Evolutionary conservation across 2,329 filamentous ascomycete species (phyloP), one percentile per base, ranked within the genome.

Genomic region (Botrytis fragariae): DNA sequence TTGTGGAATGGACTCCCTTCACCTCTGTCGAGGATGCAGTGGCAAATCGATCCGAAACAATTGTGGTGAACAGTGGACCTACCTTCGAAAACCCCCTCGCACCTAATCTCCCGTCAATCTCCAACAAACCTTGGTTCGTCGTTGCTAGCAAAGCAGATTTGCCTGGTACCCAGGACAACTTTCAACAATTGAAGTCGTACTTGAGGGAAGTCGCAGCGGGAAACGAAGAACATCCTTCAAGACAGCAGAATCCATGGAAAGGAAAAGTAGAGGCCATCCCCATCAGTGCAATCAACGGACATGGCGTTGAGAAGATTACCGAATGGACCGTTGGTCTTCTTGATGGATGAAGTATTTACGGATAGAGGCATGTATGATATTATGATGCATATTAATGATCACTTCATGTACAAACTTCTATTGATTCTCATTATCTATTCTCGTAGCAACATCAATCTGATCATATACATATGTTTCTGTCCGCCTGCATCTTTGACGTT

Each of bases 121-220:
- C 93, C n/a, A 89, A 89, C 48, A 99, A 99, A 84, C 95, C 96
- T 0, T 99, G 96, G 96, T 96, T 97, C 79, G 95, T 98, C 8
- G 90, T 98, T 61, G 95, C 93, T 1, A 98, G 95, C 32, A 98
- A 98, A 83, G 95, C 93, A 0, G 95, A 98, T 81, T 81, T 97
- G 72, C 89, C 91, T 5, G 88, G 87, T 4, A 97, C 96, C 2
- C 88, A 94, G 81, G 87, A 90, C 37, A 97, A 96, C 80, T 99
- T 93, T 81, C 83, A 82, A 51, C 83, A 84, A 69, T 84, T 99
- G 77, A 90, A 90, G 77, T 83, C 83, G 14, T 97, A 98, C 82
- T 83, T 99, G 6, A 85, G 87, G 7, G 84, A 84, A 6, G 87
- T 98, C 37, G 88, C 88, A 69, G 84, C 84, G 0, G 91, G 92